Conservation (phyloP, 2,329 filamentous ascomycete genomes). For the Aspergillus phoenicis region DNA sequence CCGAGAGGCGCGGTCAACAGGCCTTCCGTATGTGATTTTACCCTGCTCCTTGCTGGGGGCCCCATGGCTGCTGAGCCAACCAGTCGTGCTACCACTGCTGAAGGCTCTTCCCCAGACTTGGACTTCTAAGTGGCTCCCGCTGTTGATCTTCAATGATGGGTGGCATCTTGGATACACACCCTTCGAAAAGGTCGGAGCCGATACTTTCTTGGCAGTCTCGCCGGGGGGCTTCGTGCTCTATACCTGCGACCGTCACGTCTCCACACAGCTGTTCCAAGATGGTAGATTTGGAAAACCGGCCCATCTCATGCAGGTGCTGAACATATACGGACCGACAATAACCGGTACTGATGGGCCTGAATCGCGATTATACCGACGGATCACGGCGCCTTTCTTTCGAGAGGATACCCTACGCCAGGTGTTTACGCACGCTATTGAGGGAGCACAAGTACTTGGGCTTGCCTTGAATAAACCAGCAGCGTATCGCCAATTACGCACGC, state of each 20-base stretch:
- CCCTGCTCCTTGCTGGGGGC: constrained; percentile 1
- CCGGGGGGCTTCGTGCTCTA: not conserved
- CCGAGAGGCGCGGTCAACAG: not conserved
- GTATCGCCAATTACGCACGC: not conserved
- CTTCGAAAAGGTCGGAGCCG: not conserved
- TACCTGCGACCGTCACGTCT: not conserved
- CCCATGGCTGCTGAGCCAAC: constrained; percentile 4
- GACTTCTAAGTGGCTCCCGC: constrained; percentile 4
- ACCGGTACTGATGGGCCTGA: not conserved
- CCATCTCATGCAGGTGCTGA: not conserved
- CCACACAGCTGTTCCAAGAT: not conserved
- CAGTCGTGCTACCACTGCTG: not conserved
- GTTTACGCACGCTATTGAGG: not conserved
- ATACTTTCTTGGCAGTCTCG: not conserved
- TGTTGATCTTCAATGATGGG: not conserved
- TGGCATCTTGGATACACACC: constrained; percentile 9
- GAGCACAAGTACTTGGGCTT: not conserved
- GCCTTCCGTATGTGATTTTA: not conserved
- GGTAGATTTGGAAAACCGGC: not conserved
- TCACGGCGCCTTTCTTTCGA: not conserved
- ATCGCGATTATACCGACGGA: constrained; percentile 2
- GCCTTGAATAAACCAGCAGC: not conserved
- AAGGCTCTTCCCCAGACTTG: not conserved
- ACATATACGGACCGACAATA: constrained; percentile 2
- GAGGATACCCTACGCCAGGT: not conserved